Base-by-base conservation (phyloP, 805 yeast genomes). In the Zygoascus flipseniorum region DNA sequence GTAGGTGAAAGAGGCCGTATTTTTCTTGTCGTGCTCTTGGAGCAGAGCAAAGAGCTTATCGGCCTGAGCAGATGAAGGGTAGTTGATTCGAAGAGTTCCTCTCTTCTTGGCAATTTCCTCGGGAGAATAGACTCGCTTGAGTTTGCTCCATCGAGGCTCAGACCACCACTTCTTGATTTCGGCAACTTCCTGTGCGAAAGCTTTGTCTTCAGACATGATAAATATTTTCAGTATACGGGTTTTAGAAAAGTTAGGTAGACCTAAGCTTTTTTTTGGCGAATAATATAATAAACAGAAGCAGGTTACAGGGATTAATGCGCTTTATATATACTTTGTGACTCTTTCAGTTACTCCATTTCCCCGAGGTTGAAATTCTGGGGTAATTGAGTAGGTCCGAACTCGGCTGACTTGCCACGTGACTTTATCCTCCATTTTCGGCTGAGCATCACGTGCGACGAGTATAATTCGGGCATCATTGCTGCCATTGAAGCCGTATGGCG, bases 91-190 rank as follows among this genome's bases (percentile, higher is more conserved):
- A 57, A 90, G 64, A 35, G 89, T 76, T 48, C 96, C 90, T 69
- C 97, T 85, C 79, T 90, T 88, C 60, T 78, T 75, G 44, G 92
- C 97, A 66, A 92, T 88, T 63, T 89, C 95, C 68, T 83, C 88
- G 35, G 97, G 85, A 45, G 87, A 69, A 75, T 92, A 92, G 66
- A 84, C 85, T 68, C 99, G 83, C 73, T 84, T 88, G 62, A 95
- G 86, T 63, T 83, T 80, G 54, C 71, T 74, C 97, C 97, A 92
- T 69, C 98, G 86, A 58, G 97, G 95, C 67, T 84, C 79, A 8
- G 86, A 65, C 98, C 98, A 92, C 98, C 98, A 92, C 65, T 81
- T 66, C 59, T 84, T 80, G 65, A 92, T 82, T 42, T 81, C 86
- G 39, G 77, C 76, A 54, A 88, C 85, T 66, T 89, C 89, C 46